Base-by-base conservation (phyloP, 1,284 basidiomycete species). In the Austroboletus rostrupii region DNA sequence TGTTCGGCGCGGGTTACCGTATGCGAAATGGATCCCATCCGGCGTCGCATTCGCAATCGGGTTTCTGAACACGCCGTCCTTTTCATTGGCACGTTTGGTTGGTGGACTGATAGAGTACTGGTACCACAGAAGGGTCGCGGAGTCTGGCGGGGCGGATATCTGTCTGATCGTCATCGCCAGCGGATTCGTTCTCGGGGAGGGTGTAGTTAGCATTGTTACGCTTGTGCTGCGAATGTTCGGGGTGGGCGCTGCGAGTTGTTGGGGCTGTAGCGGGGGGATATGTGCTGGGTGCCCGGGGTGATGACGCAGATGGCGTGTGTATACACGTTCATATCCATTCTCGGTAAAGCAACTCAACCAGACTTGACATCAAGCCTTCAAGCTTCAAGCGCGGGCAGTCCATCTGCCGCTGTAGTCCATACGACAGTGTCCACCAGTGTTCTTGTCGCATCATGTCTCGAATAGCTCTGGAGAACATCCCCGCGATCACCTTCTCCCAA, bases 151-250 rank as follows among this genome's bases (percentile, higher is more conserved):
- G 45, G 61, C 74, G 43, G 86, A 83, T 61, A 93, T 88, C 55
- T 79, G 77, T 43, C 75, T 95, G 45, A 89, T 98, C 59, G 84
- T 98, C 32, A 76, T 97, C 29, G 96, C 95, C 5, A 92, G 89
- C 61, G 95, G 95, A 1, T 97, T 98, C 62, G 96, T 98, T 26
- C 75, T 98, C 17, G 95, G 95, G 26, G 95, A 98, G 76, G 88
- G 95, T 2, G 85, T 97, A 36, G 77, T 91, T 21, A 94, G 92
- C 62, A 81, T 98, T 40, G 70, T 94, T 28, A 83, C 87, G 9
- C 75, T 98, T 45, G 65, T 87, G 10, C 69, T 96, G 54, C 83
- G 84, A 58, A 90, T 85, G 37, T 76, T 76, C 38, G 92, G 92
- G 1, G 72, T 90, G 9, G 85, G 83, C 12, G 82, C 85, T 2